Evolutionary conservation across 176 grass and related monocot genomes (phyloP).

Genomic region (Rhynchospora tenuis): DNA sequence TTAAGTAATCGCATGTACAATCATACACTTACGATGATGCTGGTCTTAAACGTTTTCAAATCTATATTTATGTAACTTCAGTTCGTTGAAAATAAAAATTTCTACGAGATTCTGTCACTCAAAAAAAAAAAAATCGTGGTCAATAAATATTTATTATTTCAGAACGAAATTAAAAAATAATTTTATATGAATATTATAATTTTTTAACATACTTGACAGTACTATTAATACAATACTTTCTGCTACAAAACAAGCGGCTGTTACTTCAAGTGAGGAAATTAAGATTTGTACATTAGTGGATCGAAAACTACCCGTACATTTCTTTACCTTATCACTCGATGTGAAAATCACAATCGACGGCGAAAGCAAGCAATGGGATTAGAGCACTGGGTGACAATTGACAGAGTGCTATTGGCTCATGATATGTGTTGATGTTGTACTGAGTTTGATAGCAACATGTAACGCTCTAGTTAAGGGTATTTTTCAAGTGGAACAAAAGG

Average conservation of each 20-base stretch:
- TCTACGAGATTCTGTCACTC: too few species aligned
- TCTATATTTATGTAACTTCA: too few species aligned
- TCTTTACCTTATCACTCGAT: neutral
- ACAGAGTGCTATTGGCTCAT: neutral
- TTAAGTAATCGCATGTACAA: too few species aligned
- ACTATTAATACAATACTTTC: neutral
- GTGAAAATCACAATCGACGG: neutral
- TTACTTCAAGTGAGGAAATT: slow-evolving; percentile 11
- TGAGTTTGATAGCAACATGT: neutral
- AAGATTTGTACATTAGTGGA: neutral
- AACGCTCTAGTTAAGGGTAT: neutral
- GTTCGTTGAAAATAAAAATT: too few species aligned
- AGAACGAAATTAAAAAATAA: too few species aligned
- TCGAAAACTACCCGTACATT: neutral
- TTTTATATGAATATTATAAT: too few species aligned
- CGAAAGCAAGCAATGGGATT: neutral
- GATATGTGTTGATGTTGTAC: neutral
- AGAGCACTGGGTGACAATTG: neutral
- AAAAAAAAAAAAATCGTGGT: too few species aligned
- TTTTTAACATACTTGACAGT: too few species aligned
- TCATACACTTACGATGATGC: too few species aligned
- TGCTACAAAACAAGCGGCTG: neutral
- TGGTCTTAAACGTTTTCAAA: too few species aligned
- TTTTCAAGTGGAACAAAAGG: neutral
- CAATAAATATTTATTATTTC: too few species aligned